A percentile compares a stretch with the other conserved stretches of the same genome.
Evolutionary conservation across 1,139 yeast genomes (phyloP).

Genomic region (Wickerhamomyces sp.): DNA sequence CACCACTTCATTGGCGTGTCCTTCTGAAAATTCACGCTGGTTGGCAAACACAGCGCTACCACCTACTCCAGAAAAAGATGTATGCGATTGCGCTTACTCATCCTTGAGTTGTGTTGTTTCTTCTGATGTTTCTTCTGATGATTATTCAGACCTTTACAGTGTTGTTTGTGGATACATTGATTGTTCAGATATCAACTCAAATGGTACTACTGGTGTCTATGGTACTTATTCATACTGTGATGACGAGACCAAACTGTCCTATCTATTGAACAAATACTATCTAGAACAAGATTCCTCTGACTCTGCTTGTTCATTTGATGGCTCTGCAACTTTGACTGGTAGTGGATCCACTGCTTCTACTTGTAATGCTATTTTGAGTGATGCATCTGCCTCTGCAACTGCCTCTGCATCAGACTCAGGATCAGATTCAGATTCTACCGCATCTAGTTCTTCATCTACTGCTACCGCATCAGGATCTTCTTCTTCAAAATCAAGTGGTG

Average conservation of each 20-base stretch:
- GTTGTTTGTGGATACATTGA: conserved; percentile 48
- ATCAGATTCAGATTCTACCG: not conserved
- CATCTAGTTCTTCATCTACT: not conserved
- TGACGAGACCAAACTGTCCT: conserved; percentile 56
- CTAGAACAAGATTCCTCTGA: conserved; percentile 37
- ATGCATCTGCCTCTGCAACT: conserved; percentile 25
- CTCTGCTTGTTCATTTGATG: conserved; percentile 63
- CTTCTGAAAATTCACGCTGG: conserved; percentile 48
- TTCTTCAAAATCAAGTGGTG: conserved; percentile 1
- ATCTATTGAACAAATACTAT: conserved; percentile 62
- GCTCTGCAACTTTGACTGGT: conserved; percentile 50
- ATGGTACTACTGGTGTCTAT: conserved; percentile 56
- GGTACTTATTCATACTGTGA: conserved; percentile 65
- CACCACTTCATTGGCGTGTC: conserved; percentile 48
- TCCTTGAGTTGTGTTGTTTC: conserved; percentile 50
- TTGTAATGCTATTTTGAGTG: conserved; percentile 41
- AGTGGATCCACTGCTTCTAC: conserved; percentile 47
- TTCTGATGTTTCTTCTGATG: conserved; percentile 41
- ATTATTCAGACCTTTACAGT: conserved; percentile 53
- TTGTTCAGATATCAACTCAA: conserved; percentile 50
- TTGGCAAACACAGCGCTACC: conserved; percentile 60
- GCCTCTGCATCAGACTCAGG: conserved; percentile 23
- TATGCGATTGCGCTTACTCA: conserved; percentile 55
- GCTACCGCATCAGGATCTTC: not conserved
- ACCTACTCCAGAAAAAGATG: conserved; percentile 61